These are phyloP conservation scores for Glonium stellatum DNA, from an alignment of 495 filamentous ascomycete genomes.

Conservation along the genomic window DNA sequence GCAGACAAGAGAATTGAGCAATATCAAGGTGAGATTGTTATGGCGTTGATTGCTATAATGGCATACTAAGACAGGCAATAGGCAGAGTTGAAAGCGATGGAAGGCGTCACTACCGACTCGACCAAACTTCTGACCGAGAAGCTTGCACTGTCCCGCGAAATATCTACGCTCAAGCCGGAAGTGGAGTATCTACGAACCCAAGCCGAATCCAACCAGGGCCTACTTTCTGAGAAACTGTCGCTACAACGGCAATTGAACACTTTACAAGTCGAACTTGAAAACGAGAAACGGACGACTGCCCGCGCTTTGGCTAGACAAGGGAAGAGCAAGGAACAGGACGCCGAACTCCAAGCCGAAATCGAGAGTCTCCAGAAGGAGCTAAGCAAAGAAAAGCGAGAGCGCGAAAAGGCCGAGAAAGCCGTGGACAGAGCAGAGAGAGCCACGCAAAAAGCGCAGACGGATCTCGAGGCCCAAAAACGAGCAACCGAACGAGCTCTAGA, in stretches of 20 bases:
- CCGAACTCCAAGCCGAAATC: constrained; percentile 22
- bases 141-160: constrained; percentile 60
- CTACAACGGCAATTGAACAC: constrained; percentile 67
- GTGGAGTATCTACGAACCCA: constrained; percentile 71
- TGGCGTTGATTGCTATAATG: neutral
- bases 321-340: constrained; percentile 24
- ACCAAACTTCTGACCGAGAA: constrained; percentile 71
- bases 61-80: constrained; percentile 31
- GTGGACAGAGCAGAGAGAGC: constrained; percentile 38
- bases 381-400: constrained; percentile 41
- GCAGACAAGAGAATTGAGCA: constrained; percentile 57
- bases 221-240: constrained; percentile 66
- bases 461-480: constrained; percentile 10
- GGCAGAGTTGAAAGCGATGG: constrained; percentile 62
- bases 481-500: constrained; percentile 12
- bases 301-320: constrained; percentile 47
- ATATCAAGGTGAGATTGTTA: constrained; percentile 53
- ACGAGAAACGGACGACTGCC: constrained; percentile 63
- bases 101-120: constrained; percentile 55
- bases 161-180: constrained; percentile 65
- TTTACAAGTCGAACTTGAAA: constrained; percentile 71
- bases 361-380: constrained; percentile 39
- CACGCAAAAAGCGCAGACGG: constrained; percentile 22
- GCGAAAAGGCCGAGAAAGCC: constrained; percentile 37
- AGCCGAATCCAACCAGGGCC: constrained; percentile 53